Evolutionary conservation across 2,329 filamentous ascomycete species (phyloP).

Genomic region (Aspergillus novofumigatus): DNA sequence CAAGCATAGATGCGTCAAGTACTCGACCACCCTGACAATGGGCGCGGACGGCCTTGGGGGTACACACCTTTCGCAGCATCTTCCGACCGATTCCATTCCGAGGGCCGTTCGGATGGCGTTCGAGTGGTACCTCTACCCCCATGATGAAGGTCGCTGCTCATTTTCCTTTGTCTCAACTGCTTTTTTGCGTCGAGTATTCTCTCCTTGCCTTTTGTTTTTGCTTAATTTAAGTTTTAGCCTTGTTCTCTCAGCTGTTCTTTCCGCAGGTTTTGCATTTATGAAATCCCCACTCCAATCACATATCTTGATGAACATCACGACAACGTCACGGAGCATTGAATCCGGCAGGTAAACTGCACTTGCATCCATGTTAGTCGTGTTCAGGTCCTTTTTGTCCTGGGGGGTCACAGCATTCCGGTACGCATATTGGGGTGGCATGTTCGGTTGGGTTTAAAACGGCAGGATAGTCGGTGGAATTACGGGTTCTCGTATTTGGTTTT

Average conservation of each 20-base stretch:
- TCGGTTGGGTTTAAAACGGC: neutral
- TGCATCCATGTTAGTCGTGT: neutral
- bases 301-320: constrained; percentile 16
- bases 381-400: neutral
- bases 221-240: constrained; percentile 3
- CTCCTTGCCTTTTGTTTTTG: constrained; percentile 3
- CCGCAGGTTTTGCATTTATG: constrained; percentile 12
- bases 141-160: neutral
- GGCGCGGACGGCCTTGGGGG: neutral
- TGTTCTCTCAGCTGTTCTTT: constrained; percentile 5
- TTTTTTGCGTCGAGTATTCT: neutral
- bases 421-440: neutral
- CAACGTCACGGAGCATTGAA: constrained; percentile 10
- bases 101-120: neutral
- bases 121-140: neutral
- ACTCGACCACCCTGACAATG: constrained; percentile 29
- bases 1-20: constrained; percentile 25
- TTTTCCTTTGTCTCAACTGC: neutral
- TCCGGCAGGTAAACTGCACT: neutral
- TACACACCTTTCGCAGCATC: neutral
- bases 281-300: constrained; percentile 17
- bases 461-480: neutral
- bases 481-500: neutral
- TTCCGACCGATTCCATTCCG: neutral
- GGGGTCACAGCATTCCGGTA: neutral